Base-by-base conservation (phyloP, 306 rosid species). In the Quercus alba region DNA sequence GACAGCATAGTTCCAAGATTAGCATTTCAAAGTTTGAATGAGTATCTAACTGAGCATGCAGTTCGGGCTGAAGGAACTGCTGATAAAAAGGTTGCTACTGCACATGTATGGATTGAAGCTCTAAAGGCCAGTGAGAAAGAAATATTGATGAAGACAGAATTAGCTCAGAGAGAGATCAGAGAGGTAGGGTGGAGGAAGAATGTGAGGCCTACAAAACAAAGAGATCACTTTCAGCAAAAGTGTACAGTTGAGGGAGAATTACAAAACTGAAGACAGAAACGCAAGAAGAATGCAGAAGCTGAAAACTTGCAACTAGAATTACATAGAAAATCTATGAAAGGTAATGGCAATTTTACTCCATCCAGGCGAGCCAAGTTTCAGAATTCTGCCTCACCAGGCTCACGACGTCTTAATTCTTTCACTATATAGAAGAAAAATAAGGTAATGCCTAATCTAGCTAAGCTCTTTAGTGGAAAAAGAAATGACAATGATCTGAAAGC, bases 101-200 rank as follows among this genome's bases (percentile, higher is more conserved):
- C 96, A 6, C 81, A 85, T 80, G 97, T 94, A 59, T 95, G 97
- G 99, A 84, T 87, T 75, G 96, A 89, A 85, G 99, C 98, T 77
- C 82, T 95, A 49, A 90, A 88, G 81, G 99, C 97, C n/a, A 93
- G 95, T 72, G 97, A 95, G 90, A 87, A 82, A 85, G 98, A 95
- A 83, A 91, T 85, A 76, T 58, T 85, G 78, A 75, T 86, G 79
- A 87, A 84, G 87, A 79, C 81, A 23, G 91, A 91, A 68, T 58
- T 88, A 10, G 86, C 82, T 72, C 75, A 84, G 68, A 88, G 86
- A 76, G 92, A 93, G 85, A 83, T 89, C 30, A 87, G 84, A 28
- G 90, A 90, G 73, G 83, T 77, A 71, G 83, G 55, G 18, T 84
- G 78, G 88, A 82, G 84, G 85, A 85, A 82, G 84, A 88, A 83